Evolutionary conservation across 2,329 filamentous ascomycete genomes (phyloP).

Genomic region (Pyricularia sp.): DNA sequence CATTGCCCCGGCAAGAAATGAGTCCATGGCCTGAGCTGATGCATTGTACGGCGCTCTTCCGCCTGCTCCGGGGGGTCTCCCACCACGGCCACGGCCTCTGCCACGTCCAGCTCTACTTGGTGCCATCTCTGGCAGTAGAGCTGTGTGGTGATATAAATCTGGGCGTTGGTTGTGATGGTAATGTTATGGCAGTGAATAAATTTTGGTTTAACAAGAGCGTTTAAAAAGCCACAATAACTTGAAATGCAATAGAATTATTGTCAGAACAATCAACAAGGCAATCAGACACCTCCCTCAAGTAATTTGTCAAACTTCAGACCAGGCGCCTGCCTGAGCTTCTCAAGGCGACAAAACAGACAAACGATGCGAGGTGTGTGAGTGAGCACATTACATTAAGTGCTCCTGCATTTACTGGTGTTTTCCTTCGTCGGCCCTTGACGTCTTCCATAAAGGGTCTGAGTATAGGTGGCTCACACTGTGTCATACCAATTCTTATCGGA

Average conservation of each 20-base stretch:
- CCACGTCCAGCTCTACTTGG: not conserved
- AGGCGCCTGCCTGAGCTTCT: not conserved
- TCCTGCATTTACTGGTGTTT: not conserved
- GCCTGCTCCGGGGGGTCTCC: not conserved
- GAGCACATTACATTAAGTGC: not conserved
- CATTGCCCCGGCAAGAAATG: not conserved
- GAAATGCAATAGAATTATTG: not conserved
- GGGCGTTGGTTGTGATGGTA: not conserved
- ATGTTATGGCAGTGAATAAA: not conserved
- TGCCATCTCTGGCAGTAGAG: not conserved
- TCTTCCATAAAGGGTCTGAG: not conserved
- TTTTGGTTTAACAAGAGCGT: not conserved
- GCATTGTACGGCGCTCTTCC: not conserved
- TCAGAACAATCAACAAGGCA: not conserved
- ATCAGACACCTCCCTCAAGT: not conserved
- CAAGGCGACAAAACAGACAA: not conserved
- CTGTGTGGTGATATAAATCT: not conserved
- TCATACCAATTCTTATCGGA: not conserved
- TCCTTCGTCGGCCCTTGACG: not conserved
- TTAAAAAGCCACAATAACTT: not conserved
- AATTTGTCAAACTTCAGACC: not conserved
- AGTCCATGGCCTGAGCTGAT: slow-evolving; percentile 2
- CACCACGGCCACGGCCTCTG: not conserved
- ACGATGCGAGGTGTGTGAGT: not conserved
- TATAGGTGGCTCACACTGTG: not conserved